Evolutionary conservation across 495 filamentous ascomycete species (phyloP), one percentile per base, ranked within the genome.

Genomic region (Viridothelium virens): DNA sequence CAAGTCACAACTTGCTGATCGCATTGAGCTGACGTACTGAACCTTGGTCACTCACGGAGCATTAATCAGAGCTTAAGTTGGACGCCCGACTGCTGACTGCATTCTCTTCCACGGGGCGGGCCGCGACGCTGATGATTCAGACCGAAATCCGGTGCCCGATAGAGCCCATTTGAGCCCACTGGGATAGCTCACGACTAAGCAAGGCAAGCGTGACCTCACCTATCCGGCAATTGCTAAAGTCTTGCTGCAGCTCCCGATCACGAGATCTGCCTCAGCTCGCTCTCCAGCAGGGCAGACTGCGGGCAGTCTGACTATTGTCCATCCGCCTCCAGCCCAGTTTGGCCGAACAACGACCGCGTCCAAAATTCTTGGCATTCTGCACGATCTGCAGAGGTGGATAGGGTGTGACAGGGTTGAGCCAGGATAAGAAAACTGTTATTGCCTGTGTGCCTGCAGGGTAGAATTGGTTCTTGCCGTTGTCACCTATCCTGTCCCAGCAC

Each of bases 21-120:
- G 48, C 25, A 5, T 14, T 18, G 16, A 53, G 48, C 48, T 53
- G 48, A 18, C 48, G n/a, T 18, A 11, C 25, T 53, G 10, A 18
- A 53, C 12, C 48, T 18, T 33, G 11, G 14, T 44, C 6, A 7
- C 5, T 18, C 31, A 9, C 53, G 6, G 36, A 34, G 11, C 7
- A 18, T 34, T 3, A 5, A 7, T 36, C 18, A 34, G 53, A 2
- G 11, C 6, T 33, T 18, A 0, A 36, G 14, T 59, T 36, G 53
- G 31, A 9, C 36, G 53, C 53, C 53, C 36, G 31, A 59, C 33
- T 53, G 53, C 53, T 59, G 53, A 59, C 53, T 36, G 53, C 53
- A 59, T 59, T 59, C 53, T 59, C 53, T 6, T 25, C 18, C 53
- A 59, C 53, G 53, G 53, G 18, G 53, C 53, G 53, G 53, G 53